Evolutionary conservation across 306 rosid genomes (phyloP), one percentile per base, ranked within the genome.

Genomic region (Vigna trinervia): DNA sequence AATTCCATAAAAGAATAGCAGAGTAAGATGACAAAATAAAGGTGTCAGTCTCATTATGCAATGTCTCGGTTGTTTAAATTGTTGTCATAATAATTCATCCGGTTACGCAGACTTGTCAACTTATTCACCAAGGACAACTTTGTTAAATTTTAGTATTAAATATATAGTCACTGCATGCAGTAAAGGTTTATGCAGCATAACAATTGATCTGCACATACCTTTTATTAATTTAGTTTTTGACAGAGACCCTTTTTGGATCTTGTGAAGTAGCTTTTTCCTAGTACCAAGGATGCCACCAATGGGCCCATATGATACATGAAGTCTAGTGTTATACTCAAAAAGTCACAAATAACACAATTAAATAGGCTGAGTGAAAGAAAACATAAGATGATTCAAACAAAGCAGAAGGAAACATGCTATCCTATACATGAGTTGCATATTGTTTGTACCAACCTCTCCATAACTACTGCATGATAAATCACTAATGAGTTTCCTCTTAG

Each of bases 1-100:
- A 4, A 15, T 66, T 67, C 38, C 65, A 36, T 34, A 22, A 19
- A 32, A 34, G 38, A 62, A 50, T 12, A 13, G 13, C 1, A 48
- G 59, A 60, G 45, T 59, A 23, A 58, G 30, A 45, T 73, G 45
- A 74, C 14, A 61, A 32, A 59, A 46, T 12, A 32, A 46, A 60
- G 47, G 28, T 53, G 48, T 59, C 48, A 28, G 38, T 46, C 78
- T 60, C 48, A 46, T 74, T 47, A 47, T 17, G 15, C 60, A 45
- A n/a, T 73, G 50, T 53, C 64, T 36, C 12, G 36, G 76, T 36
- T 36, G 76, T 71, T 71, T 19, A 53, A 12, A 36, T 71, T 53
- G 39, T 39, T 62, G 46, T 62, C 68, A 34, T 62, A 62, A 13
- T 60, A 12, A 60, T 13, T 68, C 73, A 68, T 47, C 30, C 48